Base-by-base conservation (phyloP, 2,329 filamentous ascomycete species). In the Penicillium verrucosum region DNA sequence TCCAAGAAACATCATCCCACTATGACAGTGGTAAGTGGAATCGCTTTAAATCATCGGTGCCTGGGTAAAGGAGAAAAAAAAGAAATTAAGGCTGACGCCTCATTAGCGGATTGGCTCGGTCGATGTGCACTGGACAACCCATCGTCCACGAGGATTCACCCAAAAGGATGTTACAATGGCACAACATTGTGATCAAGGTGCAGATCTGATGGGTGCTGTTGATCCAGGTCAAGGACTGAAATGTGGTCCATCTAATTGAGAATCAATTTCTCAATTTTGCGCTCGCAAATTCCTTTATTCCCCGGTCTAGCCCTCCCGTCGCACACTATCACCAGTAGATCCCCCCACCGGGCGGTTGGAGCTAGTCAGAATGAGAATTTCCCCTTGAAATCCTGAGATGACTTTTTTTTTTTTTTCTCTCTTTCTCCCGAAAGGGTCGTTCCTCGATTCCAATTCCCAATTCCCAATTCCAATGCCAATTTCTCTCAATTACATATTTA, bases 121-220 rank as follows among this genome's bases (percentile, higher is more conserved):
- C 37, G 68, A 73, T 58, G 63, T 75, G 51, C 68, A 74, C 64
- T 76, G 74, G 74, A 75, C 73, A 16, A 76, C 74, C 41, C 73
- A 76, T 64, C 60, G 63, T 21, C 74, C 73, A 7, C 71, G 68
- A n/a, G 74, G 74, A 25, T 66, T 76, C 25, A 71, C 72, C 10
- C 57, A 65, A 29, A 75, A 75, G 57, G 74, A 76, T 55, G 62
- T 70, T 30, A 59, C 60, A 4, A 70, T 75, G 69, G 74, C 74
- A 4, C 65, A 63, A 45, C 70, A 70, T 50, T 76, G 74, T 52
- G 73, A 76, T 49, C 62, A 71, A 45, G 68, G 71, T 29, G 73
- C 73, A 30, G 61, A 58, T 23, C 44, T 70, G 52, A 71, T 74
- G 56, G 71, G 71, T 6, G 63, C 67, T 1, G 72, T 75, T 38